Conservation (phyloP, 2,329 filamentous ascomycete species). For the Sclerotinia spermophila region DNA sequence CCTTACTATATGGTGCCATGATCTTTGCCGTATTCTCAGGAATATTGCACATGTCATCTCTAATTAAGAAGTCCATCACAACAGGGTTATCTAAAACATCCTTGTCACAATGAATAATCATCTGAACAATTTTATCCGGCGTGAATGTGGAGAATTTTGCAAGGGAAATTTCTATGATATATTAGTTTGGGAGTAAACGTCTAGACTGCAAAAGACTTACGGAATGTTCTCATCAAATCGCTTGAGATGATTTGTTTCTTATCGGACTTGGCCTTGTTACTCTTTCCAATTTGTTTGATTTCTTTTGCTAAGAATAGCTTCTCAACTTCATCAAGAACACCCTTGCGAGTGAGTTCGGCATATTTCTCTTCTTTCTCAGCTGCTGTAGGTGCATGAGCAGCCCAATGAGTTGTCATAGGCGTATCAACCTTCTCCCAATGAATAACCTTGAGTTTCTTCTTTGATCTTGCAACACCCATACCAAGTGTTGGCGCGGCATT, state of each 20-base stretch:
- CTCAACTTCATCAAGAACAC: conserved; percentile 95
- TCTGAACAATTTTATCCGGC: conserved; percentile 80
- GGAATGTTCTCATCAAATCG: conserved; percentile 84
- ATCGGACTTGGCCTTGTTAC: conserved; percentile 69
- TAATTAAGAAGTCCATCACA: conserved; percentile 94
- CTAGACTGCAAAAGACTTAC: conserved; percentile 43
- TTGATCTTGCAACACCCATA: conserved; percentile 79
- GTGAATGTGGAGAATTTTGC: conserved; percentile 86
- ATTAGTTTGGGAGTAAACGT: conserved; percentile 22
- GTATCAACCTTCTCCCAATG: conserved; percentile 99
- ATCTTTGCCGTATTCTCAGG: conserved; percentile 86
- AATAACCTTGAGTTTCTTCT: conserved; percentile 99
- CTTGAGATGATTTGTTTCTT: conserved; percentile 96
- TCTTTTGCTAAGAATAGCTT: conserved; percentile 97
- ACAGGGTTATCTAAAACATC: conserved; percentile 85
- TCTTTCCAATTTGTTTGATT: conserved; percentile 77
- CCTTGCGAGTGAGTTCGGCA: conserved; percentile 84
- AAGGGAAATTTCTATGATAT: conserved; percentile 69
- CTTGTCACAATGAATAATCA: conserved; percentile 92
- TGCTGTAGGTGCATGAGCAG: conserved; percentile 76
- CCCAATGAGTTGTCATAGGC: conserved; percentile 90
- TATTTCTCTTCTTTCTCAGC: conserved; percentile 95
- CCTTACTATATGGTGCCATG: conserved; percentile 92
- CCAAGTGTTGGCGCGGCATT: conserved; percentile 57
- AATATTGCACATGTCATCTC: conserved; percentile 88